Conservation (phyloP, 768 basidiomycete species). For the Lenzites betulinus region DNA sequence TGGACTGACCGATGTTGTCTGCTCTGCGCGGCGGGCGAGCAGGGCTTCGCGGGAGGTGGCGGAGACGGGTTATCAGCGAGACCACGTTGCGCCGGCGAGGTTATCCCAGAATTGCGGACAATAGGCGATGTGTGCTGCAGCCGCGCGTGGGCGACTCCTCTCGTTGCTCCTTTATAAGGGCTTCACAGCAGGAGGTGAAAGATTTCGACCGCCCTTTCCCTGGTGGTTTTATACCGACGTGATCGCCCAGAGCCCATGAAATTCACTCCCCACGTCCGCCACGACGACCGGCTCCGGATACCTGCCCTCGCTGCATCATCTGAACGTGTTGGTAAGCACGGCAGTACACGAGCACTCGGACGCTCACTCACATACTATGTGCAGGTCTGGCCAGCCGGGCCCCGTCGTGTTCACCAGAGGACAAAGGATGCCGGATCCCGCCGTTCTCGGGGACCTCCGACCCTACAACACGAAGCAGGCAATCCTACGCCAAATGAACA, state of each 20-base stretch:
- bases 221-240: conserved; percentile 4
- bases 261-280: not conserved
- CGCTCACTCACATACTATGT: not conserved
- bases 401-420: not conserved
- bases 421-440: too few species aligned
- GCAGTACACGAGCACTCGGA: not conserved
- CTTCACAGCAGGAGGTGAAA: not conserved
- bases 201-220: not conserved
- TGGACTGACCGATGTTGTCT: not conserved
- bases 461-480: too few species aligned
- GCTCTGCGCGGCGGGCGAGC: not conserved
- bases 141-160: not conserved
- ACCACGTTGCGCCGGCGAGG: conserved; percentile 3
- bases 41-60: not conserved
- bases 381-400: not conserved
- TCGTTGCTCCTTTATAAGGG: not conserved
- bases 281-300: not conserved
- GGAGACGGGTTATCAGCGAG: not conserved
- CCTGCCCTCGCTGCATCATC: not conserved
- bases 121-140: not conserved
- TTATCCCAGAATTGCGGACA: conserved; percentile 7
- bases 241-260: not conserved
- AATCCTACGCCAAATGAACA: too few species aligned
- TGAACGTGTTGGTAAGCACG: not conserved
- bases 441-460: too few species aligned